A percentile compares a stretch with the other conserved stretches of the same genome.
phyloP scores from a whole-genome alignment of 257 asterid genomes.

The Penstemon newberryi region DNA sequence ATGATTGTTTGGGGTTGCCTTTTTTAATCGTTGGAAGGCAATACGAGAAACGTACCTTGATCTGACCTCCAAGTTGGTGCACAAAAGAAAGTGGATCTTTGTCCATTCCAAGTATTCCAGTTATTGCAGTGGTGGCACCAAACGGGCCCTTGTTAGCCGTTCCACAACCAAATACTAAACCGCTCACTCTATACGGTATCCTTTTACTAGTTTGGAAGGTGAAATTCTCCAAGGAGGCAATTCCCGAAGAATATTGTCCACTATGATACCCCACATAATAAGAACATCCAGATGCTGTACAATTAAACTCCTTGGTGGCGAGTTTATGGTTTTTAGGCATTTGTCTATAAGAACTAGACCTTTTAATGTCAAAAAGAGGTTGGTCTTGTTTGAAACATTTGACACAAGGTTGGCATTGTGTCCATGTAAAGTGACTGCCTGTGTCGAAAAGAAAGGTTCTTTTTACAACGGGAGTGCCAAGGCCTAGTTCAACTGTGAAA shows the following conservation, averaged over 20 bases:
- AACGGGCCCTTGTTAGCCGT: background rate
- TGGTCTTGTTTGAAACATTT: slow-evolving; percentile 33
- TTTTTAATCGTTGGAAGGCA: slow-evolving; percentile 12
- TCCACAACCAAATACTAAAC: slow-evolving; percentile 36
- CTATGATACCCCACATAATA: slow-evolving; percentile 15
- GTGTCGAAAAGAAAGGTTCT: slow-evolving; percentile 38
- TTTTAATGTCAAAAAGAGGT: slow-evolving; percentile 21
- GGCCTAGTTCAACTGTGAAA: slow-evolving; percentile 34
- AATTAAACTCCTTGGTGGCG: slow-evolving; percentile 20
- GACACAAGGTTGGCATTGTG: slow-evolving; percentile 39
- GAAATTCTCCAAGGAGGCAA: slow-evolving; percentile 28
- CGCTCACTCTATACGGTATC: background rate
- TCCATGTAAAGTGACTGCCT: slow-evolving; percentile 38
- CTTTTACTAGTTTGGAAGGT: slow-evolving; percentile 14
- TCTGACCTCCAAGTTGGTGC: slow-evolving; percentile 29
- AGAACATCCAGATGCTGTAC: slow-evolving; percentile 10
- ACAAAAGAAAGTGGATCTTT: slow-evolving; percentile 24
- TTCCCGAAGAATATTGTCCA: slow-evolving; percentile 22
- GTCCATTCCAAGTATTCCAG: slow-evolving; percentile 31
- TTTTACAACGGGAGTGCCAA: slow-evolving; percentile 35
- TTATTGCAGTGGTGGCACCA: background rate
- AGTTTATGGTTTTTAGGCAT: slow-evolving; percentile 2
- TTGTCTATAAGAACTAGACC: slow-evolving; percentile 15
- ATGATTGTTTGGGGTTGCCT: background rate
- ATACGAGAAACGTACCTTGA: slow-evolving; percentile 32